These are phyloP conservation scores for Lipomyces yarrowii DNA, from an alignment of 1,139 yeast species.

Conservation along the genomic window DNA sequence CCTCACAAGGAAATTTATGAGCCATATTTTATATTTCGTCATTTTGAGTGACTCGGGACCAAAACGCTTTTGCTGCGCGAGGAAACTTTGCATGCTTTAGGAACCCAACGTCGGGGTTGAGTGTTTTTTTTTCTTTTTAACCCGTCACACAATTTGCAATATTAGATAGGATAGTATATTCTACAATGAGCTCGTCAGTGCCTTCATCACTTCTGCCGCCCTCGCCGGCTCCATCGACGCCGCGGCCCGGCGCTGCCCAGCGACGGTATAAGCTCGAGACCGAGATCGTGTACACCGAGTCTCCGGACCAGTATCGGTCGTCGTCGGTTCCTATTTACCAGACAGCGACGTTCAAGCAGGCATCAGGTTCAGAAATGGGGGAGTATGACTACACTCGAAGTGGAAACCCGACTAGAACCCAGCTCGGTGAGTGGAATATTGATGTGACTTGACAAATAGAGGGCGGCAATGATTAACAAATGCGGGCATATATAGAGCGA, in stretches of 20 bases:
- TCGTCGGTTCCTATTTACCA: conserved; percentile 89
- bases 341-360: conserved; percentile 90
- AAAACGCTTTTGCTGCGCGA: not conserved
- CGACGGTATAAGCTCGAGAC: conserved; percentile 54
- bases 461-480: not conserved
- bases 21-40: not conserved
- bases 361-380: conserved; percentile 64
- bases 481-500: conserved; percentile 48
- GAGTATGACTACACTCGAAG: conserved; percentile 89
- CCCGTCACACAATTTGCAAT: not conserved
- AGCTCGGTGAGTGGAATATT: conserved; percentile 43
- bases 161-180: not conserved
- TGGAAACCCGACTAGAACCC: conserved; percentile 92
- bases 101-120: not conserved
- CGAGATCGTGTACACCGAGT: conserved; percentile 67
- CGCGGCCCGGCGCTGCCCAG: conserved; percentile 35
- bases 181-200: not conserved
- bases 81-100: not conserved
- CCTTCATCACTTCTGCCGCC: conserved; percentile 38
- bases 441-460: not conserved
- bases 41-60: not conserved
- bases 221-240: conserved; percentile 46
- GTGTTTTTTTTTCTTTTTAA: not conserved
- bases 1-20: not conserved
- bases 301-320: conserved; percentile 74